Base-by-base conservation (phyloP, 2,329 filamentous ascomycete species). In the Apiospora koreana region DNA sequence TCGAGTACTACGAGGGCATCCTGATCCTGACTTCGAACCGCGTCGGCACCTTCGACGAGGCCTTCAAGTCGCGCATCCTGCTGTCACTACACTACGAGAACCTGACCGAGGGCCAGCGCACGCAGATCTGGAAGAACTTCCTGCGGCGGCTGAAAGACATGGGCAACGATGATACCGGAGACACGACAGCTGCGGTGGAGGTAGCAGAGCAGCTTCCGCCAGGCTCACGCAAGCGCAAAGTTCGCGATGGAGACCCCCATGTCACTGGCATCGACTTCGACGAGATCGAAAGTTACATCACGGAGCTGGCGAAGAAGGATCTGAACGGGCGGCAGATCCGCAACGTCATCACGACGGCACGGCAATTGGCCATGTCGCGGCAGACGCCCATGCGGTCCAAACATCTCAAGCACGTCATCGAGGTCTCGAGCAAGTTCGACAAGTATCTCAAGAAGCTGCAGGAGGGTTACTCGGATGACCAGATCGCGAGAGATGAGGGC, bases 291-390 rank as follows among this genome's bases (percentile, higher is more conserved):
- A 12, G n/a, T n/a, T 64, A 76, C 3, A 43, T 78, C 0, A 71
- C 72, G 0, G 77, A 83, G 50, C 72, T 85, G 21, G 78, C 80
- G 1, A 67, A 71, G 5, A 72, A 80, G 35, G 73, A 79, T 21
- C 75, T 85, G 71, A 84, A 85, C 58, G 83, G 83, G 2, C 74
- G 81, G 2, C 80, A 85, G 75, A 84, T 85, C 31, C 78, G 83
- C 35, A 85, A 84, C 68, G 72, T 73, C 0, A 74, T 80, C 9
- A 76, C 75, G 0, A 77, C 76, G 1, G 75, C 77, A 0, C 74
- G 78, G 21, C 78, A 77, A 58, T 68, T 77, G 0, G 75, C 75
- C 48, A 25, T 35, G 1, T 67, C 31, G 12, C 21, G 35, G 7
- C 31, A 67, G 0, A 48, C 16, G 9, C 9, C 9, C 2, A 48